Evolutionary conservation across 1,139 yeast species (phyloP), one percentile per base, ranked within the genome.

Genomic region (Fermentozyma sake): DNA sequence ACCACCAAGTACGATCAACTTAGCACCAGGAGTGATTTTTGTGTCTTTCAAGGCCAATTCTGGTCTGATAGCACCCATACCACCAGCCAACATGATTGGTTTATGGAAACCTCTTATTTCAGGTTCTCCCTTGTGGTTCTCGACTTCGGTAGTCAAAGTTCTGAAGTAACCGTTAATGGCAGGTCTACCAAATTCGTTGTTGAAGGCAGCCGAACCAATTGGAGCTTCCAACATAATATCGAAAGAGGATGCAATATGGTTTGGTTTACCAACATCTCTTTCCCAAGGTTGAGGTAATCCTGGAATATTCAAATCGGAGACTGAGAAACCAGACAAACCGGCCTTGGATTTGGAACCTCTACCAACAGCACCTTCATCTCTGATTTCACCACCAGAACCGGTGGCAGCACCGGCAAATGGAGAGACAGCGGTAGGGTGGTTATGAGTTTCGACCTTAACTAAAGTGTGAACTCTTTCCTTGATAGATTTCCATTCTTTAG

Each of bases 351-450:
- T 85, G 14, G 98, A 91, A 29, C 99, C 99, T 56, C 96, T 77
- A 39, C 99, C 99, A 12, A 91, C 96, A 16, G 99, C 98, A 61
- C 97, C 98, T 64, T 93, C 99, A 58, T 93, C 99, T 71, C 99
- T 84, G 48, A 93, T 93, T 62, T 93, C 99, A 64, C 99, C 99
- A 57, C 99, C 99, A 12, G 98, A 89, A 41, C 99, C 99, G 12
- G 99, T 93, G 20, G 99, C 96, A 20, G 99, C 99, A 59, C 99
- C 99, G 4, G 98, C 91, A 61, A 85, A 93, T 18, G 99, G 99
- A 16, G 97, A 89, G 8, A 93, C 96, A 0, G 98, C 98, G 20
- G 99, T 93, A 30, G 99, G 99, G 55, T 93, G 99, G 61, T 93
- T 93, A 57, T 93, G 99, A 17, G 99, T 93, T 61, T 93, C 99